Evolutionary conservation across 2,329 filamentous ascomycete species (phyloP).

Genomic region (Rutstroemia sp.): DNA sequence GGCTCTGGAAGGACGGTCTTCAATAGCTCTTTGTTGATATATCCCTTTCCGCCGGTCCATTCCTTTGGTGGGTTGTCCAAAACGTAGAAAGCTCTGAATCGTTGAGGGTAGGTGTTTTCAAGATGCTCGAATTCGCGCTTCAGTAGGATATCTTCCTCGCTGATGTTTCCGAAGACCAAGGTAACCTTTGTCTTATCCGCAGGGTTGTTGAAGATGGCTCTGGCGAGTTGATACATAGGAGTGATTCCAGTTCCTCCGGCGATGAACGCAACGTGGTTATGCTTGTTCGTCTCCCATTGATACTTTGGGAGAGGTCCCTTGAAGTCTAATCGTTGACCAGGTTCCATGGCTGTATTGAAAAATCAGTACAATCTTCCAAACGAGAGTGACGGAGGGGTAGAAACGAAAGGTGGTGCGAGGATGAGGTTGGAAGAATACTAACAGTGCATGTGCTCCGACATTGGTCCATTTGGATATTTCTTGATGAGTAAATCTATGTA

Average conservation of each 20-base stretch:
- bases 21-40: constrained; percentile 82
- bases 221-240: constrained; percentile 92
- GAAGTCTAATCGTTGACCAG: constrained; percentile 78
- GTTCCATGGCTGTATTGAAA: constrained; percentile 48
- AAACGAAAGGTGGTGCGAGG: not conserved
- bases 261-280: constrained; percentile 77
- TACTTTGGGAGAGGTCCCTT: constrained; percentile 97
- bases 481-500: constrained; percentile 88
- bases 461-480: constrained; percentile 81
- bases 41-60: constrained; percentile 72
- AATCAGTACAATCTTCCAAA: not conserved
- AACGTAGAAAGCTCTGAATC: constrained; percentile 92
- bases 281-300: constrained; percentile 83
- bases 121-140: constrained; percentile 78
- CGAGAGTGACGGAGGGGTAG: not conserved
- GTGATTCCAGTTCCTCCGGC: constrained; percentile 97
- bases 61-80: constrained; percentile 76
- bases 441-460: constrained; percentile 81
- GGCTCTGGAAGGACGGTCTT: constrained; percentile 94
- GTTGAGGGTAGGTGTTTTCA: constrained; percentile 91
- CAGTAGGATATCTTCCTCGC: constrained; percentile 84
- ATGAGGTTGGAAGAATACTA: not conserved
- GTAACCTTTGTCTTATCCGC: constrained; percentile 97
- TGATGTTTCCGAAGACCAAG: constrained; percentile 84
- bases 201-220: constrained; percentile 91